These are phyloP conservation scores for Wickerhamiella cacticola DNA, from an alignment of 805 yeast genomes.

Conservation along the genomic window DNA sequence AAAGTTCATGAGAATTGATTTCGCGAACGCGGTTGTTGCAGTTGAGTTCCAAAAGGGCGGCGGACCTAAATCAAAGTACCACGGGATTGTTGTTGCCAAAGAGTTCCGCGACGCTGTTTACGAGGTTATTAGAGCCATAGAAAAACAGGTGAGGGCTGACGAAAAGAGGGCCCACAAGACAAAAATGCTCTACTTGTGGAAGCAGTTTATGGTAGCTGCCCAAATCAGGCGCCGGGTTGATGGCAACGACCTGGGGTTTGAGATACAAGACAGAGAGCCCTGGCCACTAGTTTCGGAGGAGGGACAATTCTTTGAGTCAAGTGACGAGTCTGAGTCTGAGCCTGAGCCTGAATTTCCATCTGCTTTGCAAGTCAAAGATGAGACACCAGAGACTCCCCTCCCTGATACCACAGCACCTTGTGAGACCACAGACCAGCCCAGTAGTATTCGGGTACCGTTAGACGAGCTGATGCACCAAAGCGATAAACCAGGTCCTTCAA, in stretches of 20 bases:
- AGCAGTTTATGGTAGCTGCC: constrained; percentile 28
- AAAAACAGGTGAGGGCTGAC: constrained; percentile 39
- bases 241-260: constrained; percentile 19
- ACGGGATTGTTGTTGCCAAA: constrained; percentile 64
- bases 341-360: neutral
- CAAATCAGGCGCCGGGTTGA: constrained; percentile 24
- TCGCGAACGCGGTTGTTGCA: constrained; percentile 76
- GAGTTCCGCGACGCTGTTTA: constrained; percentile 51
- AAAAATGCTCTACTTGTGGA: constrained; percentile 29
- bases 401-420: neutral
- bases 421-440: neutral
- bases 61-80: constrained; percentile 43
- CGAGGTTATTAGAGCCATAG: constrained; percentile 36
- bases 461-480: neutral
- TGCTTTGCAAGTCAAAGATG: neutral
- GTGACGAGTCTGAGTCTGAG: neutral
- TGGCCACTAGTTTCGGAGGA: constrained; percentile 3
- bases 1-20: constrained; percentile 53
- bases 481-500: neutral
- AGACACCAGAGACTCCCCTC: neutral
- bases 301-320: neutral
- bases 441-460: neutral
- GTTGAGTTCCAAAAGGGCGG: constrained; percentile 49
- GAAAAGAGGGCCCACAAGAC: constrained; percentile 33
- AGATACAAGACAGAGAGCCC: constrained; percentile 2